A percentile compares a stretch with the other conserved stretches of the same genome.
phyloP scores from a whole-genome alignment of 2,329 filamentous ascomycete species.

The Fusarium redolens region DNA sequence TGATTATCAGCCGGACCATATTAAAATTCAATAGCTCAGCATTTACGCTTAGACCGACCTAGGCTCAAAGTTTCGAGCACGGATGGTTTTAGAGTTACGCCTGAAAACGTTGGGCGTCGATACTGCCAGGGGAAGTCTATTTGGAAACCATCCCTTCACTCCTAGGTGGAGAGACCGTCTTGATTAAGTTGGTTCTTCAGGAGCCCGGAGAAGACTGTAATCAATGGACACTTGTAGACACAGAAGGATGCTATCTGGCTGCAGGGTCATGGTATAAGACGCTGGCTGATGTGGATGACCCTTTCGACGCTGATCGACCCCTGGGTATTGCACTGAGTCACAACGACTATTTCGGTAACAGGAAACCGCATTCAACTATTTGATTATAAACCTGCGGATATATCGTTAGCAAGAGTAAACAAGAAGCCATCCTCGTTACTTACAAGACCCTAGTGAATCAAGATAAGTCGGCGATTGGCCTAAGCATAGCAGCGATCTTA shows the following conservation, averaged over 20 bases:
- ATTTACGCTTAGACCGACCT: not conserved
- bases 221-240: accelerated
- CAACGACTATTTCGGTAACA: not conserved
- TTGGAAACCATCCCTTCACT: not conserved
- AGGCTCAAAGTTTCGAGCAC: not conserved
- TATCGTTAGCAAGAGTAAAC: accelerated
- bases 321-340: not conserved
- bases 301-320: no score
- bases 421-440: not conserved
- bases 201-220: accelerated
- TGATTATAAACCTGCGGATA: not conserved
- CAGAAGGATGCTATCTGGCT: not conserved
- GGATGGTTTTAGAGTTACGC: not conserved
- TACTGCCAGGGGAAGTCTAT: not conserved
- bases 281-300: not conserved
- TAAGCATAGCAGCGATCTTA: not conserved
- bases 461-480: not conserved
- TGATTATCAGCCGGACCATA: not conserved
- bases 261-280: no score
- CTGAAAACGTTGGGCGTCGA: not conserved
- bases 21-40: not conserved
- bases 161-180: accelerated
- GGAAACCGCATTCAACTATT: not conserved
- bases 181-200: accelerated
- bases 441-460: not conserved